Conservation (phyloP, 192 early-diverging fungal genomes). For the Mortierella antarctica region DNA sequence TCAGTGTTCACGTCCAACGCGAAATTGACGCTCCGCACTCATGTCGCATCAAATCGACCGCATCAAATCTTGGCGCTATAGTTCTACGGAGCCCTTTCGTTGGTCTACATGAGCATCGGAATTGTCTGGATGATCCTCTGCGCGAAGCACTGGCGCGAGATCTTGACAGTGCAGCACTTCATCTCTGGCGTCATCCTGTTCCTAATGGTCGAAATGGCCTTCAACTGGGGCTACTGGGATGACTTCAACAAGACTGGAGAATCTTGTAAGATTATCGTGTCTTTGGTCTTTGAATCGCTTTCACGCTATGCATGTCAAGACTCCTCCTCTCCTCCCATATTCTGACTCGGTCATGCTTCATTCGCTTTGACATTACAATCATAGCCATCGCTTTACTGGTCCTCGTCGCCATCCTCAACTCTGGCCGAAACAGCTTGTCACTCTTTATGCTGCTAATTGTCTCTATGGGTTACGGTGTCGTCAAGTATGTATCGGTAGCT, state of each 20-base stretch:
- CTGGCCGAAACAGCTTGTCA: constrained; percentile 91
- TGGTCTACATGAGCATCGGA: constrained; percentile 81
- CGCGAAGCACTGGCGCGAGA: constrained; percentile 86
- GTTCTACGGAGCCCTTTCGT: constrained; percentile 81
- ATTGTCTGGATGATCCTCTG: constrained; percentile 82
- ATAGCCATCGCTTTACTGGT: constrained; percentile 72
- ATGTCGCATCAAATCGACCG: not conserved
- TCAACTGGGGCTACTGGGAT: constrained; percentile 89
- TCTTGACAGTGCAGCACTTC: constrained; percentile 93
- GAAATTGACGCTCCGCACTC: too few relatives aligned
- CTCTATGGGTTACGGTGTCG: constrained; percentile 95
- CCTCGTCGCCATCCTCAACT: constrained; percentile 83
- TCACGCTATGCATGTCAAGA: not conserved
- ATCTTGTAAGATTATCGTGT: constrained; percentile 57
- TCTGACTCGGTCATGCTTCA: not conserved
- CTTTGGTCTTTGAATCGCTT: not conserved
- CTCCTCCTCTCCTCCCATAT: not conserved
- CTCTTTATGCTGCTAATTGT: constrained; percentile 98
- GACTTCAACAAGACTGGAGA: constrained; percentile 72
- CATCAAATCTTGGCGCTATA: constrained; percentile 20
- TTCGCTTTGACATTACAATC: not conserved
- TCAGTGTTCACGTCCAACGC: not conserved
- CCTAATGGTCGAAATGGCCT: constrained; percentile 90
- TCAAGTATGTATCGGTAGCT: constrained; percentile 67
- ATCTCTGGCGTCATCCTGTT: constrained; percentile 86